Conservation (phyloP, 2,329 filamentous ascomycete species). For the Rhinocladiella mackenziei region DNA sequence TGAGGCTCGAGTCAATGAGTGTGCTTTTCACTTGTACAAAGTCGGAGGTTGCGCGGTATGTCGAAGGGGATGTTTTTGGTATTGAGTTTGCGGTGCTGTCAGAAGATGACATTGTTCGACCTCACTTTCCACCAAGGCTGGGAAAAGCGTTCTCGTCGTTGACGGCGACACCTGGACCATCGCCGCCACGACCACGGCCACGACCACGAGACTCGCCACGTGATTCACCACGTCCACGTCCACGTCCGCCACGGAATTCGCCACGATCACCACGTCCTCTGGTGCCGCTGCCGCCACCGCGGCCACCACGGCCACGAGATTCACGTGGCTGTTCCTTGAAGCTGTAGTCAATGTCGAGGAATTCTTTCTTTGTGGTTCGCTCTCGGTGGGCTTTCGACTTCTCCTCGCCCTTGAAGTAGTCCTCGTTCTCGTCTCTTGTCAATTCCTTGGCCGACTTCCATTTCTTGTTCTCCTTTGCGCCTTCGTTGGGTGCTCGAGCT, state of each 20-base stretch:
- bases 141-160: conserved; percentile 30
- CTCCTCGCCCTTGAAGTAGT: conserved; percentile 72
- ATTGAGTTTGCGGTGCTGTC: conserved; percentile 1
- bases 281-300: conserved; percentile 46
- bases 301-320: conserved; percentile 44
- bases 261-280: conserved; percentile 35
- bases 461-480: conserved; percentile 71
- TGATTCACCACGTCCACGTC: conserved; percentile 33
- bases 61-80: conserved; percentile 15
- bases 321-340: conserved; percentile 65
- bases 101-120: neutral
- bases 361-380: conserved; percentile 78
- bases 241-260: conserved; percentile 33
- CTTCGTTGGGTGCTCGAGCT: conserved; percentile 89
- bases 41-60: conserved; percentile 7
- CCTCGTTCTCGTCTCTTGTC: conserved; percentile 56
- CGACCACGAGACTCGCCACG: conserved; percentile 40
- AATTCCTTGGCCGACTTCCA: conserved; percentile 42
- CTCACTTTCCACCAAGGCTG: conserved; percentile 30
- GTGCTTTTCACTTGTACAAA: conserved; percentile 24
- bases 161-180: conserved; percentile 25
- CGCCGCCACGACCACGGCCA: conserved; percentile 32
- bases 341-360: conserved; percentile 82
- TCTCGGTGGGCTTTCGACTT: conserved; percentile 81
- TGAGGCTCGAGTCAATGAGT: conserved; percentile 18